A percentile compares a stretch with the other conserved stretches of the same genome.
Evolutionary conservation across 129 eudicot genomes (phyloP).

Genomic region (Saussurea involucrata): DNA sequence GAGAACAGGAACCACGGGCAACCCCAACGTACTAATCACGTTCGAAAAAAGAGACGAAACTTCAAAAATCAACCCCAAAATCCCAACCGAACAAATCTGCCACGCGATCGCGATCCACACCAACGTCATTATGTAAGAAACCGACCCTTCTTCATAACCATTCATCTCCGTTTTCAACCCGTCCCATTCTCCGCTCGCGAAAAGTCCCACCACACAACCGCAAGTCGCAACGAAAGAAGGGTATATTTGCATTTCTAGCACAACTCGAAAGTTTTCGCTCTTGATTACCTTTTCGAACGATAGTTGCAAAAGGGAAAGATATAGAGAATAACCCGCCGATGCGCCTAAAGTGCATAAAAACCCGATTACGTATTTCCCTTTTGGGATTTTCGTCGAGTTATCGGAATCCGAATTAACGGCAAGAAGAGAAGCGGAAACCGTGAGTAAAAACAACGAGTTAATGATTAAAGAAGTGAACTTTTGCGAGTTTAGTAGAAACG

Average conservation of each 20-base stretch:
- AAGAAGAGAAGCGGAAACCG: constrained; percentile 49
- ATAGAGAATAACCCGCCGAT: constrained; percentile 40
- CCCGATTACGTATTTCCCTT: constrained; percentile 44
- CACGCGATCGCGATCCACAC: constrained; percentile 51
- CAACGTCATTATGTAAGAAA: constrained; percentile 52
- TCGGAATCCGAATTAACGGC: constrained; percentile 46
- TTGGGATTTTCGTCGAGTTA: constrained; percentile 23
- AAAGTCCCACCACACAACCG: constrained; percentile 50
- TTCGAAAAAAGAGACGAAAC: constrained; percentile 62
- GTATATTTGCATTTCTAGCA: constrained; percentile 44
- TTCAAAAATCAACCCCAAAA: constrained; percentile 54
- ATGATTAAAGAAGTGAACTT: constrained; percentile 51
- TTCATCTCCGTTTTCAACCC: constrained; percentile 33
- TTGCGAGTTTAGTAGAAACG: constrained; percentile 52
- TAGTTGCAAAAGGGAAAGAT: constrained; percentile 46
- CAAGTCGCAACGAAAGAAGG: constrained; percentile 43
- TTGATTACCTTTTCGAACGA: constrained; percentile 49
- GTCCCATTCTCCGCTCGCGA: constrained; percentile 54
- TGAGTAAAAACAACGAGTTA: constrained; percentile 49
- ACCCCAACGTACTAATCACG: constrained; percentile 47
- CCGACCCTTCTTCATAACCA: constrained; percentile 35
- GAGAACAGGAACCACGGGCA: constrained; percentile 55
- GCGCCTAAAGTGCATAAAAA: constrained; percentile 55
- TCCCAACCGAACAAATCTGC: constrained; percentile 45
- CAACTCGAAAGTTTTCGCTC: constrained; percentile 32